Evolutionary conservation across 2,329 filamentous ascomycete species (phyloP), one percentile per base, ranked within the genome.

Genomic region (Apiospora malaysiana): DNA sequence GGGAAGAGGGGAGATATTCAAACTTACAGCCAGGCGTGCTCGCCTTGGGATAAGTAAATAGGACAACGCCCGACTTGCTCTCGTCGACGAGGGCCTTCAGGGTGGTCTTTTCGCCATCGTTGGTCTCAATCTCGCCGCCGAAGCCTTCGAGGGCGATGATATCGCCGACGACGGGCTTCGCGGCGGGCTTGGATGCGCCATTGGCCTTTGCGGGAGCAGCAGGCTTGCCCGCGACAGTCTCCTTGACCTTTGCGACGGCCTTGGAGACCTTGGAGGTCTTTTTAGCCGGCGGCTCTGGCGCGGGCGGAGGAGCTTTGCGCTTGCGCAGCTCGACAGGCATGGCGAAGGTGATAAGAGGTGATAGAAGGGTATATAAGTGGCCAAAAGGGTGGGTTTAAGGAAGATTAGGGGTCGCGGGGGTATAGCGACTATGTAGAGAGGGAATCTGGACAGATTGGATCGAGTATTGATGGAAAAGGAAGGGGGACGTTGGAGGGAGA

Each of bases 31-130:
- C 95, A 47, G 94, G 94, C 27, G 96, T 99, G 40, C 93, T 96
- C 16, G 96, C 96, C 84, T 93, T 97, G 71, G 96, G 96, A 80
- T 98, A 98, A 43, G 95, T 98, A 82, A 99, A 98, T 42, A 98
- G 85, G 45, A 97, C 94, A 59, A 98, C 92, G 37, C 95, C 96
- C 46, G 89, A 87, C 83, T 93, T 91, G 87, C 94, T 97, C 79
- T 92, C 89, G 68, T 94, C 92, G 67, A 98, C 88, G 32, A 99
- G 90, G 76, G 90, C 86, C 83, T 94, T 92, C 71, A 99, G 85
- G 1, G 90, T 94, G 7, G 92, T 94, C 83, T 92, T 93, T 69
- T 87, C 85, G 77, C 94, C 94, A 74, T 97, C 94, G 75, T 98
- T 91, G 73, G 92, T 96, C 85, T 96, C 90, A 74, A 99, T 84